phyloP scores from a whole-genome alignment of 2,329 filamentous ascomycete species.

The Didymella pomorum region DNA sequence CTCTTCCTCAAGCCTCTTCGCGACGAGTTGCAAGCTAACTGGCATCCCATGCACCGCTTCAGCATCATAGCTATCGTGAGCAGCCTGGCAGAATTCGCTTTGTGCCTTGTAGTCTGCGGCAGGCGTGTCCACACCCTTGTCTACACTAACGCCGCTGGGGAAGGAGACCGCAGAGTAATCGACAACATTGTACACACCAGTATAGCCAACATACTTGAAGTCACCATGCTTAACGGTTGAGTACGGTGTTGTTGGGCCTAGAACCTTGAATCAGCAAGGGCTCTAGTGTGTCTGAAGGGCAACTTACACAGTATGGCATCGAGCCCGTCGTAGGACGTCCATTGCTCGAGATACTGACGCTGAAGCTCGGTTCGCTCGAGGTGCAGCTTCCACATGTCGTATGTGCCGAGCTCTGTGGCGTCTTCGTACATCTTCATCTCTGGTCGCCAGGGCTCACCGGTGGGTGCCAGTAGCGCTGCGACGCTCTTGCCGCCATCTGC shows the following conservation, averaged over 20 bases:
- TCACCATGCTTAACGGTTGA: constrained; percentile 53
- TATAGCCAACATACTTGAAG: constrained; percentile 57
- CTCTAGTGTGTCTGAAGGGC: neutral
- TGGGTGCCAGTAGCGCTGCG: constrained; percentile 50
- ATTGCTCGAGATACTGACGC: constrained; percentile 56
- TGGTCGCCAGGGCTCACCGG: constrained; percentile 57
- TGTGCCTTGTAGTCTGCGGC: constrained; percentile 36
- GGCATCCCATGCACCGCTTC: constrained; percentile 55
- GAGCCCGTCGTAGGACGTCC: constrained; percentile 52
- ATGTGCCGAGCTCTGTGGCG: constrained; percentile 54
- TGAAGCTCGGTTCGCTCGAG: constrained; percentile 55
- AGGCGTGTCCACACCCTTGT: constrained; percentile 50
- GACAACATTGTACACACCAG: constrained; percentile 58
- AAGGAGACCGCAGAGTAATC: constrained; percentile 59
- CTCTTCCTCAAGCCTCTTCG: constrained; percentile 53
- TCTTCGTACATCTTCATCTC: constrained; percentile 58
- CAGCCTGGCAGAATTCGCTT: constrained; percentile 51
- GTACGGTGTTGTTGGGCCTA: constrained; percentile 56
- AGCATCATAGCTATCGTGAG: constrained; percentile 51
- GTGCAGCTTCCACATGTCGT: constrained; percentile 61
- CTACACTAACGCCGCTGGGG: constrained; percentile 52
- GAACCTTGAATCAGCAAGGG: constrained; percentile 10
- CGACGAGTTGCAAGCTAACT: constrained; percentile 53
- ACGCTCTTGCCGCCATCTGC: constrained; percentile 62
- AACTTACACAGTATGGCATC: constrained; percentile 55